phyloP scores from a whole-genome alignment of 345 rosid genomes.

The Brassica cretica region DNA sequence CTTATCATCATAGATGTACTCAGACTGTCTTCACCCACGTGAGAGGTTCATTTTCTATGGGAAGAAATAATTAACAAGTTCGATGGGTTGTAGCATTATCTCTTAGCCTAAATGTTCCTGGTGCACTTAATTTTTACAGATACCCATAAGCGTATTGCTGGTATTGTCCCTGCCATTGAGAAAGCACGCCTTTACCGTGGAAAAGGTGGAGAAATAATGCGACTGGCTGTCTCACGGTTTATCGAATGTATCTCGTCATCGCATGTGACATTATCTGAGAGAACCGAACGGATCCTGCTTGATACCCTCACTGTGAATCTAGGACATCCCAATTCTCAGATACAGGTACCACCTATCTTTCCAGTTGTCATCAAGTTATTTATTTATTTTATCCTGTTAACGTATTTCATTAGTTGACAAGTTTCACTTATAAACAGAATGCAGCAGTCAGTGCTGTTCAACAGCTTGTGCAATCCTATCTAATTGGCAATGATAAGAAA shows the following conservation, averaged over 20 bases:
- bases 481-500: slow-evolving; percentile 41
- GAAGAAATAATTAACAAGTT: not conserved
- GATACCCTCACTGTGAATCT: slow-evolving; percentile 80
- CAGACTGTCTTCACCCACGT: not conserved
- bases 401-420: slow-evolving; percentile 16
- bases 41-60: slow-evolving; percentile 5
- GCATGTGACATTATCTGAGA: slow-evolving; percentile 60
- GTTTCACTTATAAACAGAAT: slow-evolving; percentile 47
- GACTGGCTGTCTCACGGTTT: slow-evolving; percentile 90
- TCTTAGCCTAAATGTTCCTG: not conserved
- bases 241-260: slow-evolving; percentile 78
- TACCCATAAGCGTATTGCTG: slow-evolving; percentile 68
- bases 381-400: slow-evolving; percentile 5
- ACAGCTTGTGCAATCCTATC: slow-evolving; percentile 62
- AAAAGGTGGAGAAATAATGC: slow-evolving; percentile 99
- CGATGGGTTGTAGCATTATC: slow-evolving; percentile 6
- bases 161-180: slow-evolving; percentile 81
- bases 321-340: slow-evolving; percentile 92
- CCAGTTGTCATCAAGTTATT: slow-evolving; percentile 15
- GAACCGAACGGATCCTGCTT: slow-evolving; percentile 63
- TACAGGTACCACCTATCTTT: slow-evolving; percentile 63
- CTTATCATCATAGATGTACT: not conserved
- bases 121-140: slow-evolving; percentile 45
- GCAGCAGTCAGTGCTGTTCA: slow-evolving; percentile 80
- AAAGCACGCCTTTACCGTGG: slow-evolving; percentile 98